These are phyloP conservation scores for Volvox carteri DNA, from an alignment of 163 green algal genomes.

Conservation along the genomic window DNA sequence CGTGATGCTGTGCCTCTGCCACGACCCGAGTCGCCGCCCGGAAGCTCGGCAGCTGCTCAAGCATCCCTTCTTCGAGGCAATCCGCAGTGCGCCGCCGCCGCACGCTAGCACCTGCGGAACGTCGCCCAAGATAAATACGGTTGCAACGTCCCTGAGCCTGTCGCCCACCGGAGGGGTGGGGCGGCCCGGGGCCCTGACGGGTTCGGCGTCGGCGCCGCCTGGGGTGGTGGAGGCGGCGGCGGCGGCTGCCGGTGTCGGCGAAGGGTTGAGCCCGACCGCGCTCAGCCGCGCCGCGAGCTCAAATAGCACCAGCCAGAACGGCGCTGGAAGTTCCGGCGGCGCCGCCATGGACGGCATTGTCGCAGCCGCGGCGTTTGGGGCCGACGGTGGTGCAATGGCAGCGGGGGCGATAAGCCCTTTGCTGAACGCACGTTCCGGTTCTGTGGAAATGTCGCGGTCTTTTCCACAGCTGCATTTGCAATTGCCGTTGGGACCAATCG, in stretches of 20 bases:
- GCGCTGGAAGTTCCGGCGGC: not conserved
- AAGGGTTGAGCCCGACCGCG: not conserved
- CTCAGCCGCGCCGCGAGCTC: not conserved
- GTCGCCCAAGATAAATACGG: not conserved
- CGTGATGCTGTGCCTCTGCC: conserved; percentile 89
- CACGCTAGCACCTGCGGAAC: not conserved
- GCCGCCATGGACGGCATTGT: not conserved
- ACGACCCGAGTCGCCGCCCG: conserved; percentile 76
- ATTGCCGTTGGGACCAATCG: not conserved
- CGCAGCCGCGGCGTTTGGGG: not conserved
- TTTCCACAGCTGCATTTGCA: conserved; percentile 1
- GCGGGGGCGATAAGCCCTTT: not conserved
- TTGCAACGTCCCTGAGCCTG: not conserved
- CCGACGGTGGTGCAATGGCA: not conserved
- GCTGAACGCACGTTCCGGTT: not conserved
- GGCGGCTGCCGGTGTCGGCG: not conserved
- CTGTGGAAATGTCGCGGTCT: not conserved
- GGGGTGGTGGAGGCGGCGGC: not conserved
- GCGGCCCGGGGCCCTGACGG: not conserved
- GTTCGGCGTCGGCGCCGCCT: not conserved
- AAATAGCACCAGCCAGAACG: not conserved
- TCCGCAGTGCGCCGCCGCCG: not conserved
- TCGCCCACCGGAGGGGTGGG: not conserved
- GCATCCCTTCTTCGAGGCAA: conserved; percentile 91
- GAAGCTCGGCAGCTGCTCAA: conserved; percentile 93